A percentile compares a stretch with the other conserved stretches of the same genome.
These are phyloP conservation scores for Pontederia crassipes DNA, from an alignment of 176 grass and related monocot genomes.

Conservation along the genomic window DNA sequence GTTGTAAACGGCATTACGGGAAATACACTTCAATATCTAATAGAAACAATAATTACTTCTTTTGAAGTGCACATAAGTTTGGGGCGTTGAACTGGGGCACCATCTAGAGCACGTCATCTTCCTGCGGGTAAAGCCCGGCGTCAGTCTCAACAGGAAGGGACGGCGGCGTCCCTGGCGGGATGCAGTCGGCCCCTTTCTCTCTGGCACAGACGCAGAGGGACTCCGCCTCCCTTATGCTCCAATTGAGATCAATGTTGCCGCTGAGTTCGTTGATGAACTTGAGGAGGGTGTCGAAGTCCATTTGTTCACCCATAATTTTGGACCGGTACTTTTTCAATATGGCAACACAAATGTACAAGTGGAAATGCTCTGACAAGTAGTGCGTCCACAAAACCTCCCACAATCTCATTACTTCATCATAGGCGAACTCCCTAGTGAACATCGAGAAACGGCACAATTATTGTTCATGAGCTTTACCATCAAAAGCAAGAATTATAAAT, in stretches of 20 bases:
- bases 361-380: constrained; percentile 90
- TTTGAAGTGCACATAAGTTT: too few species aligned
- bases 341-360: constrained; percentile 84
- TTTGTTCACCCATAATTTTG: constrained; percentile 73
- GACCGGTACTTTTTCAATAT: constrained; percentile 63
- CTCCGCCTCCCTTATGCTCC: constrained; percentile 62
- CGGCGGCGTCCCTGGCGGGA: constrained; percentile 84
- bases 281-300: constrained; percentile 96
- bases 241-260: constrained; percentile 65
- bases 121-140: constrained; percentile 46
- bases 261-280: constrained; percentile 99
- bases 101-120: constrained; percentile 65
- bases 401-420: constrained; percentile 62
- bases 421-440: constrained; percentile 73
- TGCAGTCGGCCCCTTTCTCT: constrained; percentile 54
- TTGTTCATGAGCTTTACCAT: too few species aligned
- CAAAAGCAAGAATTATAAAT: too few species aligned
- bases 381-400: constrained; percentile 97
- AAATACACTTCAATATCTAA: too few species aligned
- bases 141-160: constrained; percentile 72
- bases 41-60: too few species aligned
- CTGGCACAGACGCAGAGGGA: constrained; percentile 53
- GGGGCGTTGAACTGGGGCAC: too few species aligned
- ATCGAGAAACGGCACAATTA: constrained; percentile 3
- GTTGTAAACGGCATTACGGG: too few species aligned